These are phyloP conservation scores for Hymenoscyphus repandus DNA, from an alignment of 2,329 filamentous ascomycete genomes.

Conservation along the genomic window DNA sequence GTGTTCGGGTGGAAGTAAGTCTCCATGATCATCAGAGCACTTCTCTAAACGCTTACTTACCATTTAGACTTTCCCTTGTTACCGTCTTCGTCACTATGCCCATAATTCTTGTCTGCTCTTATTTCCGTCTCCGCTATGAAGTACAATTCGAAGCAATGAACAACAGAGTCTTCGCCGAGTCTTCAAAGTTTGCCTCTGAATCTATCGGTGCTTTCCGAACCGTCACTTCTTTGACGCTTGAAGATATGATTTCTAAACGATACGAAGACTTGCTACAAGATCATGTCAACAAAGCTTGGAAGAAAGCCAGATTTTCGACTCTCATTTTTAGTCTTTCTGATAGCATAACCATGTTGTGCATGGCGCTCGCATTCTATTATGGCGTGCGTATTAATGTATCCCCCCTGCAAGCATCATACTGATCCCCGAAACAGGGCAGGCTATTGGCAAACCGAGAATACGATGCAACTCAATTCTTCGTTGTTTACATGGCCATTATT, in stretches of 20 bases:
- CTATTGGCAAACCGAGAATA: constrained; percentile 39
- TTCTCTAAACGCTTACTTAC: not conserved
- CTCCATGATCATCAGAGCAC: not conserved
- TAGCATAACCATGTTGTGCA: constrained; percentile 49
- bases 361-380: constrained; percentile 55
- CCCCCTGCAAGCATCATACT: not conserved
- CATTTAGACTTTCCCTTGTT: constrained; percentile 52
- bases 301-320: constrained; percentile 42
- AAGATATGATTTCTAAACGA: constrained; percentile 47
- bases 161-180: constrained; percentile 52
- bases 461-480: constrained; percentile 43
- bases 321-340: constrained; percentile 50
- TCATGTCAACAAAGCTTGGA: constrained; percentile 44
- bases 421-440: constrained; percentile 31
- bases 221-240: constrained; percentile 55
- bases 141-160: constrained; percentile 53
- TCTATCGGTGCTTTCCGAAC: constrained; percentile 58
- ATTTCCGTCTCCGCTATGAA: constrained; percentile 47
- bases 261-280: constrained; percentile 43
- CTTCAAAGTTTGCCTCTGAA: constrained; percentile 59
- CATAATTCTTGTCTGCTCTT: constrained; percentile 40
- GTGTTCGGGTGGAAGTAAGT: constrained; percentile 65
- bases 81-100: constrained; percentile 54
- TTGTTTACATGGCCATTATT: constrained; percentile 48
- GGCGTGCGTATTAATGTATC: constrained; percentile 9